phyloP scores from a whole-genome alignment of 176 grass and related monocot genomes.

The Oryza rufipogon region DNA sequence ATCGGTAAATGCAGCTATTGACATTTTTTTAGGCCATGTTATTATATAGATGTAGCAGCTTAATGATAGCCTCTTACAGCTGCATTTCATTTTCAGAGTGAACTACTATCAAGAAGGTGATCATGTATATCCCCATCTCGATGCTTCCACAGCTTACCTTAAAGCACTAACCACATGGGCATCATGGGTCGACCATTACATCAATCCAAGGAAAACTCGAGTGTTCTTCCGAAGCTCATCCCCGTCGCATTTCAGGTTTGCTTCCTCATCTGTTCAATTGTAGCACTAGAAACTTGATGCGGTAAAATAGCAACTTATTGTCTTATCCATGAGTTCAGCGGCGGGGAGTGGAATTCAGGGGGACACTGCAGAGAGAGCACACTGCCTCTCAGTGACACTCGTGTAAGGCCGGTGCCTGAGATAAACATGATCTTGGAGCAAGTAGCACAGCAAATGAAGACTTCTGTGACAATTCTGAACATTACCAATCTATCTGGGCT shows the following conservation, averaged over 20 bases:
- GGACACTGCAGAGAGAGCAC: conserved; percentile 83
- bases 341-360: conserved; percentile 86
- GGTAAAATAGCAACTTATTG: neutral
- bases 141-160: conserved; percentile 65
- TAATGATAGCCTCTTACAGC: conserved; percentile 7
- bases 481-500: conserved; percentile 75
- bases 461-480: conserved; percentile 75
- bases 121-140: conserved; percentile 55
- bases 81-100: conserved; percentile 55
- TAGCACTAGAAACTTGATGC: neutral
- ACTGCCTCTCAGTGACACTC: conserved; percentile 53
- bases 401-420: conserved; percentile 40
- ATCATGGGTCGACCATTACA: conserved; percentile 66
- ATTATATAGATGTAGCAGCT: neutral
- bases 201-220: conserved; percentile 59
- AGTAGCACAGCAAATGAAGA: conserved; percentile 66
- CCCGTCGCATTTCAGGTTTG: conserved; percentile 89
- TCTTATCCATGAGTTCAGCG: conserved; percentile 44
- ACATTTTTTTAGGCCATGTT: neutral
- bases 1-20: neutral
- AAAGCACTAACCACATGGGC: conserved; percentile 87
- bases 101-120: conserved; percentile 96
- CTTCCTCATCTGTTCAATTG: conserved; percentile 4
- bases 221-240: conserved; percentile 90
- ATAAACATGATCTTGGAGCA: conserved; percentile 67